phyloP scores from a whole-genome alignment of 306 rosid species.

The Comarum palustre region DNA sequence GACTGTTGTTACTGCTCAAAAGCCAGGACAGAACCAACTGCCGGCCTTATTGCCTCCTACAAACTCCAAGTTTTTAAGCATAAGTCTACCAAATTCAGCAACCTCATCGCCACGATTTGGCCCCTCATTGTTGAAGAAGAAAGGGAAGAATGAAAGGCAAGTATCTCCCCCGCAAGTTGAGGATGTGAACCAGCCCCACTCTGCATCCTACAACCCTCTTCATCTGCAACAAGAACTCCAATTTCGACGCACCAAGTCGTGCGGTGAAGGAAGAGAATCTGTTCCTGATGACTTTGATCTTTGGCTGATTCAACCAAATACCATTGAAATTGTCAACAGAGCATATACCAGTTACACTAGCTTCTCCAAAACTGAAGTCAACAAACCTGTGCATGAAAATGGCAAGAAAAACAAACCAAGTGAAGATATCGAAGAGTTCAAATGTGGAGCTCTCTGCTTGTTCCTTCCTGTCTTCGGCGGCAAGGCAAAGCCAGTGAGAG shows the following conservation, averaged over 20 bases:
- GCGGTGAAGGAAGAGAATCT: constrained; percentile 42
- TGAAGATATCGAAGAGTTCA: constrained; percentile 45
- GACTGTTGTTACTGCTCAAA: constrained; percentile 30
- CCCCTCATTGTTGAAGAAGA: constrained; percentile 35
- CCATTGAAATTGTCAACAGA: constrained; percentile 27
- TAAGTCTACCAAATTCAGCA: constrained; percentile 71
- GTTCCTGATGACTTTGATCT: constrained; percentile 54
- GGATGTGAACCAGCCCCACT: constrained; percentile 21
- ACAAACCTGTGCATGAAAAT: constrained; percentile 30
- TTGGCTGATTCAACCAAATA: constrained; percentile 43
- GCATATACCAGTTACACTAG: constrained; percentile 10
- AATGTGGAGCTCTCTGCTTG: constrained; percentile 72
- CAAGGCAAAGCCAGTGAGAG: constrained; percentile 46
- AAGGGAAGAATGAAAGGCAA: constrained; percentile 30
- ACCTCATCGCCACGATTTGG: constrained; percentile 50
- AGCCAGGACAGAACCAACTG: constrained; percentile 29
- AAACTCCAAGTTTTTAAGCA: constrained; percentile 57
- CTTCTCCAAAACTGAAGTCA: constrained; percentile 38
- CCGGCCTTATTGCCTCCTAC: constrained; percentile 58
- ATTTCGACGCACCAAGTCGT: constrained; percentile 61
- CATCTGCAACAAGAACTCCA: constrained; percentile 31
- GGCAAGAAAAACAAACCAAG: constrained; percentile 22
- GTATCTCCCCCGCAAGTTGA: constrained; percentile 32
- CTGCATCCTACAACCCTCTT: constrained; percentile 6
- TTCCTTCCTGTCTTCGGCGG: constrained; percentile 67